Conservation (phyloP, 345 rosid genomes). For the Aegle marmelos region DNA sequence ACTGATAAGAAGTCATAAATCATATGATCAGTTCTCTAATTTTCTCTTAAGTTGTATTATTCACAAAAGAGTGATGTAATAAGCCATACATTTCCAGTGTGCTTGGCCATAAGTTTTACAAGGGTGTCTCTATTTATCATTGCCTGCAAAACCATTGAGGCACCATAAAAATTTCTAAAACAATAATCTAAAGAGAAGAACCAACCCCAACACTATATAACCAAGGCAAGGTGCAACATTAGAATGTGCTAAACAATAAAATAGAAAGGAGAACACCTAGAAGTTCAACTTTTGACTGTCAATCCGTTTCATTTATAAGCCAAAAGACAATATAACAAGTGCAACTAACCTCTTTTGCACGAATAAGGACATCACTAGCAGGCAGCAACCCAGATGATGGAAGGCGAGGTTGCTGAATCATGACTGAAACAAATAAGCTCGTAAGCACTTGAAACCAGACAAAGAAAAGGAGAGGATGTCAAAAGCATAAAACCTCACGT, state of each 20-base stretch:
- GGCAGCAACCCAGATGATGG: slow-evolving; percentile 86
- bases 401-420: slow-evolving; percentile 85
- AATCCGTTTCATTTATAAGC: slow-evolving; percentile 2
- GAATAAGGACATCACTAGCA: slow-evolving; percentile 77
- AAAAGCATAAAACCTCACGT: background rate
- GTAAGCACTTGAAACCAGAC: slow-evolving; percentile 2
- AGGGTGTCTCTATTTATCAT: slow-evolving; percentile 62
- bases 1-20: slow-evolving; percentile 36
- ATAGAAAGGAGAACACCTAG: background rate
- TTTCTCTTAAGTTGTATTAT: background rate
- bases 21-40: slow-evolving; percentile 15
- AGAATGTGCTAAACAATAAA: background rate
- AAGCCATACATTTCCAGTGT: slow-evolving; percentile 73
- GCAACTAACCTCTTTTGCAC: slow-evolving; percentile 76
- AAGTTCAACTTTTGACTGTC: background rate
- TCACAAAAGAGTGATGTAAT: background rate
- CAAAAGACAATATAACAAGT: background rate
- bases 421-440: slow-evolving; percentile 46
- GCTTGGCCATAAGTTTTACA: slow-evolving; percentile 75
- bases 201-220: background rate
- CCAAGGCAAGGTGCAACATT: background rate
- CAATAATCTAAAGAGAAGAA: background rate
- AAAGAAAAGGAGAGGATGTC: background rate
- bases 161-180: background rate
- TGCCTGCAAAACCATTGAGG: slow-evolving; percentile 44